These are phyloP conservation scores for Puccinia polysora DNA, from an alignment of 1,284 basidiomycete genomes.

Conservation along the genomic window DNA sequence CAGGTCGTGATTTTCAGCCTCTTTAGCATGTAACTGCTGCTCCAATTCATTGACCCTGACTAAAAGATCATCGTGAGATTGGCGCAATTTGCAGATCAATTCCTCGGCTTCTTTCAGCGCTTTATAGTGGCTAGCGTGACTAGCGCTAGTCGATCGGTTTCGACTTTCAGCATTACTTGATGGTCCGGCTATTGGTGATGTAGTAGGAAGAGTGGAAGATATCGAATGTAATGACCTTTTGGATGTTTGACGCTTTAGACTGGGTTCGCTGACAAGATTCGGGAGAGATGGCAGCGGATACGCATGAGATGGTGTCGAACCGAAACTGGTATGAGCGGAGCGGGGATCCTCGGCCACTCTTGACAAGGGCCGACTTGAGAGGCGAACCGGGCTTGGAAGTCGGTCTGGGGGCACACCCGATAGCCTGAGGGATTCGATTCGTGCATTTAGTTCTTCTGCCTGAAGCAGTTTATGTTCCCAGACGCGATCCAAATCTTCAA, in stretches of 20 bases:
- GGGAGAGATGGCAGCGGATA: background rate
- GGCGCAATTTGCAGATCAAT: constrained; percentile 23
- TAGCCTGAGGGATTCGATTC: constrained; percentile 28
- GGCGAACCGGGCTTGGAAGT: constrained; percentile 32
- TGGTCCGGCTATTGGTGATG: background rate
- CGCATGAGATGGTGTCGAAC: constrained; percentile 6
- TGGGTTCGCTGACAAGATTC: background rate
- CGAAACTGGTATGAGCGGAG: background rate
- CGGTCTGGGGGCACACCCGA: constrained; percentile 21
- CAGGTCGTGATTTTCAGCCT: constrained; percentile 21
- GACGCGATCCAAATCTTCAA: background rate
- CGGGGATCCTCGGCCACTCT: background rate
- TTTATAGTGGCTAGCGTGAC: constrained; percentile 19
- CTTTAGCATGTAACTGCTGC: constrained; percentile 15
- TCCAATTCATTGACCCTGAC: constrained; percentile 20
- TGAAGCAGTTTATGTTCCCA: constrained; percentile 26
- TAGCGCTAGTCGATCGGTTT: background rate
- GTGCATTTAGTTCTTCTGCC: constrained; percentile 27
- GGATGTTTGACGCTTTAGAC: background rate
- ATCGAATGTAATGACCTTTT: constrained; percentile 14
- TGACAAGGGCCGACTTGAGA: constrained; percentile 15
- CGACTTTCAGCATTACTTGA: background rate
- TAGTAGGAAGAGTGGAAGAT: background rate
- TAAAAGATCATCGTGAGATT: constrained; percentile 25
- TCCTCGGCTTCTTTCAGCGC: constrained; percentile 39